A percentile compares a stretch with the other conserved stretches of the same genome.
Evolutionary conservation across 1,139 yeast genomes (phyloP).

Genomic region (Candida anutae): DNA sequence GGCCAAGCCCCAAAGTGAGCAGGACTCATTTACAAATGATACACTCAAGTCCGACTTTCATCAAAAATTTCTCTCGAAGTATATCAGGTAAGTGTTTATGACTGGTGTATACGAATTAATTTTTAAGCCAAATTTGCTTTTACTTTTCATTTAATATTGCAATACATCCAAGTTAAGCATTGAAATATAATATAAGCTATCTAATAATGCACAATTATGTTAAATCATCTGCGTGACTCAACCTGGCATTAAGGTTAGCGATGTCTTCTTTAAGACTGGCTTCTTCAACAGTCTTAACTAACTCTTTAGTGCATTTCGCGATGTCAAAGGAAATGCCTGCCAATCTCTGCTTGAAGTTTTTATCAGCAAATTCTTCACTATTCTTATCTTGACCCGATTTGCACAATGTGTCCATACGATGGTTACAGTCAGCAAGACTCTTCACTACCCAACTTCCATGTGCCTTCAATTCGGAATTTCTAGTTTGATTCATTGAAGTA

Average conservation of each 20-base stretch:
- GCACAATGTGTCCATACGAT: conserved; percentile 65
- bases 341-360: conserved; percentile 82
- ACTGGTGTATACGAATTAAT: too few species aligned
- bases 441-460: conserved; percentile 90
- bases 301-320: conserved; percentile 91
- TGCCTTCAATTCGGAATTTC: conserved; percentile 74
- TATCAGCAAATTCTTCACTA: conserved; percentile 71
- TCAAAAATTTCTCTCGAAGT: conserved; percentile 60
- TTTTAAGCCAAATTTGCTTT: too few species aligned
- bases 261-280: conserved; percentile 82
- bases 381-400: conserved; percentile 39
- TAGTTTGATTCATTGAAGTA: conserved; percentile 81
- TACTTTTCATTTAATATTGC: neutral
- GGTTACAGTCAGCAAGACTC: conserved; percentile 76
- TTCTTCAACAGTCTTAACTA: conserved; percentile 92
- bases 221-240: conserved; percentile 31
- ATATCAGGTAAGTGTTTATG: conserved; percentile 31
- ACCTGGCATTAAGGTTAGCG: conserved; percentile 41
- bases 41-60: conserved; percentile 65
- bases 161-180: neutral
- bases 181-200: neutral
- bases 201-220: conserved; percentile 10
- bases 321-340: conserved; percentile 96
- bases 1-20: conserved; percentile 1
- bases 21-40: conserved; percentile 49